Base-by-base conservation (phyloP, 257 asterid species). In the Plantago major region DNA sequence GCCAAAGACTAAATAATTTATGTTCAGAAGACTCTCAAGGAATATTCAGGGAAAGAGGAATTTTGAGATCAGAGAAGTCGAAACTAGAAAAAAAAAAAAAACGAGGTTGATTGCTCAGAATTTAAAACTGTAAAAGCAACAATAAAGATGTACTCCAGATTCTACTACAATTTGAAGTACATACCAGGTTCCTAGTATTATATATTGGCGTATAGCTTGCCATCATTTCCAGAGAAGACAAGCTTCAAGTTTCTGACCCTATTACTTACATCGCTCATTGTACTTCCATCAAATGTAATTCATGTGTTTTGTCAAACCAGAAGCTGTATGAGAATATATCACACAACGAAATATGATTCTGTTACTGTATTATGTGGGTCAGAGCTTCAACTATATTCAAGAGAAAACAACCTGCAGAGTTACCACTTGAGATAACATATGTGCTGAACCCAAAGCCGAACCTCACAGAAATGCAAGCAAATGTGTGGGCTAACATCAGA, bases 391-490 rank as follows among this genome's bases (percentile, higher is more conserved):
- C 19, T 10, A 47, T 38, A 42, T 65, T 43, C 54, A 73, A 49
- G 71, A 65, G 54, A 64, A n/a, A 44, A 65, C 75, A 64, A 83
- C 88, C 88, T 77, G 69, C 63, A 16, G 46, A 58, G 74, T 76
- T 82, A 48, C 82, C 76, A 63, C 76, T 75, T 57, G 80, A 71
- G 74, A 86, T 59, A 60, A 73, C 76, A 11, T 84, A 92, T 71
- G 99, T 84, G 81, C 68, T 89, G 67, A 86, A 63, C 99, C 99
- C 74, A 92, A 67, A 60, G 97, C 91, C 8, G 96, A 68, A 82
- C 95, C 37, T 45, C 78, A 88, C 96, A 11, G 79, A 71, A 92
- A 92, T 33, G 95, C 84, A 12, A 92, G 96, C 95, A 90, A 89
- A 65, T 84, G 82, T 30, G 55, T 46, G 66, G 90, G 46, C 61